Base-by-base conservation (phyloP, 2,329 filamentous ascomycete genomes). In the Alternaria atra region DNA sequence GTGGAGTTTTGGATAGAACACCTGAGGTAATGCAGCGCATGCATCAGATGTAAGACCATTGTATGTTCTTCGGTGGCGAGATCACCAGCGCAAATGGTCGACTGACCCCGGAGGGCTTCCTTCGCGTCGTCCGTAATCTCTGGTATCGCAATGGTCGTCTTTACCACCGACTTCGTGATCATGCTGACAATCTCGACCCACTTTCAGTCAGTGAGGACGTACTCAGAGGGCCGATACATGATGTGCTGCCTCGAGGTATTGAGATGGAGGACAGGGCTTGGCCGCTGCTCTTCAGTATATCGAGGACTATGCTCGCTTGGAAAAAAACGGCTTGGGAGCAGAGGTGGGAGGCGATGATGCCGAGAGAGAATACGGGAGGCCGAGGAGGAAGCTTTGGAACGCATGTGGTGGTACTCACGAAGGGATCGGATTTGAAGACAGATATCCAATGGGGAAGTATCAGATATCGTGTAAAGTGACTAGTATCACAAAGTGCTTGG, bases 21-120 rank as follows among this genome's bases (percentile, higher is more conserved):
- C 23, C 4, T 35, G 20, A 40, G n/a, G 5, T 1, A 34, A 25
- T 17, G 7, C 17, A n/a, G 27, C 29, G 30, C 29, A 6, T 7
- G 10, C 23, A 32, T 37, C 3, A 15, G 40, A 27, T 6, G 4
- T 9, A 10, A 27, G 25, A 42, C 13, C 30, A 35, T 6, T 51
- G 52, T 25, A 4, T 60, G n/a, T 60, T 48, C 23, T 27, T 55
- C 13, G 29, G 32, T 9, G 37, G 52, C 6, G 43, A 58, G 4
- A 54, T 66, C 4, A 46, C 65, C 2, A 63, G 53, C 1, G 10
- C 58, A 1, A 42, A 63, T 17, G 52, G 50, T 8, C n/a, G n/a
- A 7, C 27, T 60, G 6, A 65, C 32, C 3, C 43, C 1, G 1
- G 40, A 42, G 8, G 53, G 55, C 9, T 61, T 55, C 23, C n/a